These are phyloP conservation scores for Vanrija sp. DNA, from an alignment of 1,284 basidiomycete genomes.

Conservation along the genomic window DNA sequence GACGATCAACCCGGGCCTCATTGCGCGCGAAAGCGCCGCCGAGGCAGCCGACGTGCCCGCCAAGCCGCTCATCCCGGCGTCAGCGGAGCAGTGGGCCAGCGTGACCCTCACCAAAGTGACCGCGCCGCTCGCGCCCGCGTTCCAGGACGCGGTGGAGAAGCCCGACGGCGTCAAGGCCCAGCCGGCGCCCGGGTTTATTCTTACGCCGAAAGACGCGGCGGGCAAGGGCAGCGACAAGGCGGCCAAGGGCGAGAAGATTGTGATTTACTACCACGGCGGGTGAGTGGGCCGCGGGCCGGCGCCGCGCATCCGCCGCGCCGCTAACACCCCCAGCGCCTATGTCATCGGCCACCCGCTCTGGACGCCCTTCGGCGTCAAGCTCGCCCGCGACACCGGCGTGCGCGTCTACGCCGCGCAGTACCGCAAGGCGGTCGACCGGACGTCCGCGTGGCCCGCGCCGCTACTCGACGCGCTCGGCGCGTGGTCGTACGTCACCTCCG, in stretches of 20 bases:
- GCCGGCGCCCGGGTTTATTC: slow-evolving; percentile 14
- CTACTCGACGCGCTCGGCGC: slow-evolving; percentile 19
- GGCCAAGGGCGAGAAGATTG: slow-evolving; percentile 19
- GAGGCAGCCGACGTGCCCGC: too few relatives aligned
- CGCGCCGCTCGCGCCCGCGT: not conserved
- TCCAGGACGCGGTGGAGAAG: not conserved
- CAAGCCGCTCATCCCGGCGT: too few relatives aligned
- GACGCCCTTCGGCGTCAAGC: slow-evolving; percentile 8
- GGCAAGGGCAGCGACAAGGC: slow-evolving; percentile 12
- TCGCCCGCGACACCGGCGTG: slow-evolving; percentile 7
- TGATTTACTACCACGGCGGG: slow-evolving; percentile 26
- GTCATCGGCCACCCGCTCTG: slow-evolving; percentile 14
- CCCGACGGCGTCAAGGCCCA: not conserved
- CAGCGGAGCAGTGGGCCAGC: not conserved
- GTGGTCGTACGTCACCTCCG: slow-evolving; percentile 11
- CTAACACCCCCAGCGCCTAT: slow-evolving; percentile 2
- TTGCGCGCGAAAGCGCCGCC: too few relatives aligned
- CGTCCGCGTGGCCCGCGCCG: slow-evolving; percentile 13
- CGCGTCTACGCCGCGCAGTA: slow-evolving; percentile 15
- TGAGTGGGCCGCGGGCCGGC: not conserved
- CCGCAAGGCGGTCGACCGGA: slow-evolving; percentile 11
- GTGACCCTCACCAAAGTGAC: not conserved
- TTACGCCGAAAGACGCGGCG: slow-evolving; percentile 11
- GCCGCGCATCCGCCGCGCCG: not conserved
- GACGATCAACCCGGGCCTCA: too few relatives aligned